phyloP scores from a whole-genome alignment of 75 land plant genomes.

The Azolla pinnata region DNA sequence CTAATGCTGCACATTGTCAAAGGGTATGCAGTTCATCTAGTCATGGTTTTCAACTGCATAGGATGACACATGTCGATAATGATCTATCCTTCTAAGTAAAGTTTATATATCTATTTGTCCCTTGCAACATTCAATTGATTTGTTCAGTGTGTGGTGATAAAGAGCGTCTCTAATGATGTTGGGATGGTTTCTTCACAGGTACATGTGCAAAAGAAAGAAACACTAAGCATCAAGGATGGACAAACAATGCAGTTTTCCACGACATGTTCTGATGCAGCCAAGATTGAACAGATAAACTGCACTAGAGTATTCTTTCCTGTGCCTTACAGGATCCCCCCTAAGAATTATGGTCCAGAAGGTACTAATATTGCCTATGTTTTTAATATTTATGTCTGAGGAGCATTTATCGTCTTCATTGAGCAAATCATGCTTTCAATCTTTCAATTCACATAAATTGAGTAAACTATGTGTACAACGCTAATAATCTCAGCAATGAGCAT shows the following conservation, averaged over 20 bases:
- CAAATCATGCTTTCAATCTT: too few species aligned
- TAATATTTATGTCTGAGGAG: neutral
- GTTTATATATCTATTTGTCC: neutral
- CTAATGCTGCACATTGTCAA: neutral
- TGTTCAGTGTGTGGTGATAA: neutral
- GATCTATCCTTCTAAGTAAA: neutral
- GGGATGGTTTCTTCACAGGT: neutral
- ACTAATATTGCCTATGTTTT: too few species aligned
- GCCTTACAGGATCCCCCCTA: constrained; percentile 78
- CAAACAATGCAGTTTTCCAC: constrained; percentile 33
- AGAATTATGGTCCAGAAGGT: constrained; percentile 70
- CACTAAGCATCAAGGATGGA: neutral
- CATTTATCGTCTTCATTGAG: too few species aligned
- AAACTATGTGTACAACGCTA: too few species aligned
- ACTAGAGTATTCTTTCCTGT: constrained; percentile 52
- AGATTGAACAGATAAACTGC: constrained; percentile 2
- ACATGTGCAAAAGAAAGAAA: neutral
- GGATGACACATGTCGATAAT: neutral
- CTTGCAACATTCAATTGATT: neutral
- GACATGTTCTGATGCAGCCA: constrained; percentile 35
- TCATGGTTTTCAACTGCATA: neutral
- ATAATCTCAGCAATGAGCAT: too few species aligned
- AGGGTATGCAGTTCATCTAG: neutral
- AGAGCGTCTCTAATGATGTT: neutral
- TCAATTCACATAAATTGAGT: too few species aligned